A percentile compares a stretch with the other conserved stretches of the same genome.
Evolutionary conservation across 2,329 filamentous ascomycete genomes (phyloP).

Genomic region (Monosporascus sp.): DNA sequence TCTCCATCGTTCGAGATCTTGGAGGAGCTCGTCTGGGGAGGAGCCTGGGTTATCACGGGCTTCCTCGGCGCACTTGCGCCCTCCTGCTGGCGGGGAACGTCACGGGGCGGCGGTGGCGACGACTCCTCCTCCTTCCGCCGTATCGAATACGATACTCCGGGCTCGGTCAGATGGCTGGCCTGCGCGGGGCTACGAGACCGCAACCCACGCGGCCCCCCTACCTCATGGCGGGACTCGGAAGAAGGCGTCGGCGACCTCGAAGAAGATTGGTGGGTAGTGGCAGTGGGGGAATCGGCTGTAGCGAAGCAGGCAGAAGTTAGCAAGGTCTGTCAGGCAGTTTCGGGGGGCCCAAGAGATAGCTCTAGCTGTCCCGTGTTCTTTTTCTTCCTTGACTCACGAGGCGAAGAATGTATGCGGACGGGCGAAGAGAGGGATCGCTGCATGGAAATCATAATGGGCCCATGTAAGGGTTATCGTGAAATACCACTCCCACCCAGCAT

Average conservation of each 20-base stretch:
- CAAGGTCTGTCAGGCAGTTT: conserved; percentile 5
- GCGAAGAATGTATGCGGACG: conserved; percentile 51
- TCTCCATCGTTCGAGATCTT: conserved; percentile 12
- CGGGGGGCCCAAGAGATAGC: conserved; percentile 6
- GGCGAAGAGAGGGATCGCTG: conserved; percentile 59
- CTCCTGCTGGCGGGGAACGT: conserved; percentile 6
- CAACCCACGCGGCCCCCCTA: conserved; percentile 43
- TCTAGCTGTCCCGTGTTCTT: conserved; percentile 1
- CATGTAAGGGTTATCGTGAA: conserved; percentile 31
- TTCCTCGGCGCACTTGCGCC: conserved; percentile 37
- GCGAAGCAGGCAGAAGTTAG: conserved; percentile 16
- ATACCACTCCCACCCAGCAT: conserved; percentile 30
- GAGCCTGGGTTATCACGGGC: conserved; percentile 43
- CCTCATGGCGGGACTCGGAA: conserved; percentile 46
- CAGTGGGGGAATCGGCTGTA: conserved; percentile 47
- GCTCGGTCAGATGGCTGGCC: conserved; percentile 38
- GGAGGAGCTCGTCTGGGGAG: conserved; percentile 12
- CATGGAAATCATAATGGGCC: conserved; percentile 56
- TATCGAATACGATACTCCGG: conserved; percentile 35
- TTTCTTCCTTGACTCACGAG: conserved; percentile 47
- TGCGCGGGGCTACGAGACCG: conserved; percentile 47
- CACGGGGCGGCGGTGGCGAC: conserved; percentile 24
- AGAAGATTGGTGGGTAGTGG: conserved; percentile 35
- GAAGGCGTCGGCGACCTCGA: conserved; percentile 53
- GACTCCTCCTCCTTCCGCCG: conserved; percentile 39